These are phyloP conservation scores for Trichoderma arundinaceum DNA, from an alignment of 2,329 filamentous ascomycete species.

Conservation along the genomic window DNA sequence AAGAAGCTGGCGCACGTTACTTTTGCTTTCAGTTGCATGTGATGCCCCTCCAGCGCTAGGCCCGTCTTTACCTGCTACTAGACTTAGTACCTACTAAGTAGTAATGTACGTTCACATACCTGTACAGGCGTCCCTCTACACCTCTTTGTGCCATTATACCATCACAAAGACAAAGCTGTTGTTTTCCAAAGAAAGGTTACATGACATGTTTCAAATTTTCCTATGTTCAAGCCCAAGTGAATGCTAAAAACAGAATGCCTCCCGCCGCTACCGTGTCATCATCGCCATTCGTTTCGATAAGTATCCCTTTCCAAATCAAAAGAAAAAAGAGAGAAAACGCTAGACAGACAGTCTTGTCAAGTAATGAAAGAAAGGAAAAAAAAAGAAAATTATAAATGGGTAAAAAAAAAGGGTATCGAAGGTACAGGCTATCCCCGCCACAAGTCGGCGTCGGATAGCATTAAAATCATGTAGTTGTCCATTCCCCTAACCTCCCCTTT, in stretches of 20 bases:
- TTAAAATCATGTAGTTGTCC: conserved; percentile 28
- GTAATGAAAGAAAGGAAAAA: background rate
- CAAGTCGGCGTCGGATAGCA: conserved; percentile 11
- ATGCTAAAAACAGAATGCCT: conserved; percentile 12
- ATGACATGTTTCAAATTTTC: background rate
- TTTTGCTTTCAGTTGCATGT: conserved; percentile 12
- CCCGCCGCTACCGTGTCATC: conserved; percentile 15
- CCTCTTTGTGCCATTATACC: no score
- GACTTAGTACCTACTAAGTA: background rate
- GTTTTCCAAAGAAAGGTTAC: background rate
- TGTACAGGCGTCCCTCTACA: background rate
- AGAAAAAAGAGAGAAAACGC: background rate
- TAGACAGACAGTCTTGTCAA: background rate
- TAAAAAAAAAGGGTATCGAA: conserved; percentile 40
- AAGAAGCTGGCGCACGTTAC: no score
- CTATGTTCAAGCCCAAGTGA: background rate
- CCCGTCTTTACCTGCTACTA: background rate
- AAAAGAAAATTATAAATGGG: background rate
- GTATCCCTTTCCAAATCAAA: conserved; percentile 4
- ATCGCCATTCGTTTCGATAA: conserved; percentile 11
- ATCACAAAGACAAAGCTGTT: no score
- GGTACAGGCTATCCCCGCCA: conserved; percentile 20
- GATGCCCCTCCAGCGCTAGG: conserved; percentile 18
- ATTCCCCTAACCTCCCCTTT: background rate
- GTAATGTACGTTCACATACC: no score